Percentiles rank a stretch among this genome's conserved stretches.
Evolutionary conservation across 192 early-diverging fungal species (phyloP).

Genomic region (Rhizophlyctis rosea): DNA sequence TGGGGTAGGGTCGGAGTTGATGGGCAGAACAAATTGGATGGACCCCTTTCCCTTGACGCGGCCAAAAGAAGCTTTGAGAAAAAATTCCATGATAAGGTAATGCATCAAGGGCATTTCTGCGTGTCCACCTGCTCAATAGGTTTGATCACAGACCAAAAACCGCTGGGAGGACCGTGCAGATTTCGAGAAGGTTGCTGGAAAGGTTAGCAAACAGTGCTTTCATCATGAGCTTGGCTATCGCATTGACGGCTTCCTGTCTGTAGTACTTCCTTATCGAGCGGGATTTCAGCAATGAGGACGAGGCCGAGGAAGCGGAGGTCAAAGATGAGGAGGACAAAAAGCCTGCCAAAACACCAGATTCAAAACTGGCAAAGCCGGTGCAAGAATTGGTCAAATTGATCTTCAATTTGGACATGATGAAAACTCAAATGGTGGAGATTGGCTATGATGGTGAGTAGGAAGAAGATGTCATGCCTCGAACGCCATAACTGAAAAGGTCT

Average conservation of each 20-base stretch:
- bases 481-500: background rate
- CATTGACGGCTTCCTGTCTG: no score
- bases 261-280: constrained; percentile 66
- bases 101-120: constrained; percentile 12
- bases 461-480: background rate
- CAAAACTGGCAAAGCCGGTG: constrained; percentile 28
- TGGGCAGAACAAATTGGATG: constrained; percentile 48
- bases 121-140: no score
- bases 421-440: constrained; percentile 59
- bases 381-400: constrained; percentile 67
- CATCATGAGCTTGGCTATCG: no score
- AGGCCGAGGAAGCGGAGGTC: constrained; percentile 23
- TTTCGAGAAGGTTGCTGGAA: constrained; percentile 51
- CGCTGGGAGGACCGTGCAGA: constrained; percentile 55
- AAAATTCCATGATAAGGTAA: constrained; percentile 64
- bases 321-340: constrained; percentile 13
- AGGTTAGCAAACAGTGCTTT: constrained; percentile 29
- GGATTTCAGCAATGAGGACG: constrained; percentile 59
- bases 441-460: constrained; percentile 56
- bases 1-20: constrained; percentile 72
- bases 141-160: constrained; percentile 54
- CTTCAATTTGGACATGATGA: constrained; percentile 62
- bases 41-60: constrained; percentile 7
- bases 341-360: constrained; percentile 23
- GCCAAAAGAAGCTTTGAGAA: constrained; percentile 46